A percentile compares a stretch with the other conserved stretches of the same genome.
Conservation (phyloP, 331 rosid genomes). For the Malus hybrid region DNA sequence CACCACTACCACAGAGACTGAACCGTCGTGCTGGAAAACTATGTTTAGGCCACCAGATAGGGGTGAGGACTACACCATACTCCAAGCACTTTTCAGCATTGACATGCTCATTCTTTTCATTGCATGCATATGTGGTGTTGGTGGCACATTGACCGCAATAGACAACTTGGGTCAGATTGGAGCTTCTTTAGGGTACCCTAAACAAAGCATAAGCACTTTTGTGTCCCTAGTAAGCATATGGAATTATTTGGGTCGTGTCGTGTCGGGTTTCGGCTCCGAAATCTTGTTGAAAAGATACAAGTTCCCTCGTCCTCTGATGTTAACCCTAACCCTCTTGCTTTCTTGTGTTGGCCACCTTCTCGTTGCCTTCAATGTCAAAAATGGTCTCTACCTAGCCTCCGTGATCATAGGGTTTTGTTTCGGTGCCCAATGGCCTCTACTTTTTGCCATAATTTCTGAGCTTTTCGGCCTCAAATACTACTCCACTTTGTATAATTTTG, state of each 20-base stretch:
- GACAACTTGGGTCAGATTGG: conserved; percentile 42
- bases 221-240: conserved; percentile 41
- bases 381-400: conserved; percentile 34
- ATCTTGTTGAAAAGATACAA: conserved; percentile 22
- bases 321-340: conserved; percentile 27
- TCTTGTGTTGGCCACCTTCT: conserved; percentile 40
- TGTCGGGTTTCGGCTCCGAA: conserved; percentile 31
- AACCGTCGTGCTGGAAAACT: conserved; percentile 31
- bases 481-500: conserved; percentile 35
- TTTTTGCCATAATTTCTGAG: conserved; percentile 43
- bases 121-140: conserved; percentile 32
- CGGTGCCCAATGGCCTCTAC: conserved; percentile 45
- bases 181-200: conserved; percentile 18
- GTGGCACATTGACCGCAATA: conserved; percentile 38
- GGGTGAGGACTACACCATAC: conserved; percentile 45
- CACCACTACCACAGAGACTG: neutral
- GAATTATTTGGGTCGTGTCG: conserved; percentile 40
- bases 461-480: conserved; percentile 44
- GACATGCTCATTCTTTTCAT: conserved; percentile 37
- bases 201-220: conserved; percentile 23
- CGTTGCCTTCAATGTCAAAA: conserved; percentile 26
- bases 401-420: conserved; percentile 39
- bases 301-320: conserved; percentile 41
- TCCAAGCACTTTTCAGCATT: conserved; percentile 41
- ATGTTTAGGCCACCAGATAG: conserved; percentile 27